Base-by-base conservation (phyloP, 2,329 filamentous ascomycete species). In the Aureobasidium vineae region DNA sequence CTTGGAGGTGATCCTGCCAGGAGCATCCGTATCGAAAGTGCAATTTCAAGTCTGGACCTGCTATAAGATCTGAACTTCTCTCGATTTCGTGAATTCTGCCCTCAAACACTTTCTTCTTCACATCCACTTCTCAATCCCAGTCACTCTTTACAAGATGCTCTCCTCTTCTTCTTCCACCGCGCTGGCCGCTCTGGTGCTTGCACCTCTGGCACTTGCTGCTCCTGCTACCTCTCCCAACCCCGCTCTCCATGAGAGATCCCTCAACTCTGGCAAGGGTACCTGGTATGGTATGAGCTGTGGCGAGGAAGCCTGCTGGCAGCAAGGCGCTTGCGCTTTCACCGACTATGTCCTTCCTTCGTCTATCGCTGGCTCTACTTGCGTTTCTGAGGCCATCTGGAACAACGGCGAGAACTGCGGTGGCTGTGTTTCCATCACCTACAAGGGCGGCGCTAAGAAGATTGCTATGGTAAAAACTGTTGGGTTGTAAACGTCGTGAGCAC, bases 261-360 rank as follows among this genome's bases (percentile, higher is more conserved):
- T 61, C 5, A 61, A 61, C 31, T 36, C 26, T 36, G 57, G 57
- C 28, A 61, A 61, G 57, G 57, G 57, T 38, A 61, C 57, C 15
- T 61, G 69, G 21, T 70, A 70, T 38, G 69, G 69, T 13, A 31
- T 38, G 13, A 66, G 50, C 65, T 70, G 69, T 59, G 61, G 56
- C 5, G 69, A 70, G 41, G 69, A 69, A 31, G 67, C 68, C 33
- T 70, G 69, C 69, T 70, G 69, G 69, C 65, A 63, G 45, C 43
- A 63, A 21, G 66, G 66, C 28, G 66, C 66, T 36, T 68, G 67
- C 38, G 56, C 67, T 33, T 68, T 66, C 50, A 53, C 49, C 26
- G 36, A 64, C 36, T 64, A 64, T 7, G 49, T 43, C n/a, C 60
- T 64, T 19, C 67, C 65, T 21, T 66, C 66, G 11, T 26, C 41